Percentiles rank a stretch among this genome's conserved stretches.
phyloP scores from a whole-genome alignment of 2,329 filamentous ascomycete species.

The Penicillium glabrum region DNA sequence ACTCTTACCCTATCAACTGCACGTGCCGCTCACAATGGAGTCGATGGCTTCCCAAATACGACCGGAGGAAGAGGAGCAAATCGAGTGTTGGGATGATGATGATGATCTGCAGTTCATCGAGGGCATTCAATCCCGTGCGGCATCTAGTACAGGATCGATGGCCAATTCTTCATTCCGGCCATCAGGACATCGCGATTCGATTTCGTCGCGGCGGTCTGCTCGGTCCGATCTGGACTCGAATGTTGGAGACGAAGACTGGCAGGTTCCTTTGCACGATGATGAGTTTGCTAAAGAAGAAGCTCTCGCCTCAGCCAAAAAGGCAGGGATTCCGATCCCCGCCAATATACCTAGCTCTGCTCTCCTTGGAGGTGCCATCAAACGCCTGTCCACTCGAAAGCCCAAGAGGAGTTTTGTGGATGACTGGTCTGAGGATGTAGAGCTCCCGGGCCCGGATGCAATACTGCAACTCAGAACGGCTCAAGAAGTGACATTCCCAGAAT shows the following conservation, averaged over 20 bases:
- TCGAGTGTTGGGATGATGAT: conserved; percentile 54
- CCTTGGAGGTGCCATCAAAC: conserved; percentile 88
- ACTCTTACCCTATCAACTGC: not conserved
- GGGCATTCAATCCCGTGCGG: conserved; percentile 46
- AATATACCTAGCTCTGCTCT: conserved; percentile 87
- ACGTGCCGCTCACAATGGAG: conserved; percentile 35
- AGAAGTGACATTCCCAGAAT: conserved; percentile 64
- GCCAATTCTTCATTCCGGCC: conserved; percentile 44
- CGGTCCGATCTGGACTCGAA: conserved; percentile 78
- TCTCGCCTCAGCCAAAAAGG: conserved; percentile 80
- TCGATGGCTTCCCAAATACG: conserved; percentile 33
- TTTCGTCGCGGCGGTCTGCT: conserved; percentile 78
- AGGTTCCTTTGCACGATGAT: conserved; percentile 81
- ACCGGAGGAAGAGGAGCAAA: conserved; percentile 34
- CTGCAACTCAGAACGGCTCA: conserved; percentile 67
- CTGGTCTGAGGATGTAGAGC: conserved; percentile 76
- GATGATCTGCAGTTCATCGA: conserved; percentile 49
- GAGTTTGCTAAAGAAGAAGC: conserved; percentile 80
- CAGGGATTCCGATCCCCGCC: conserved; percentile 85
- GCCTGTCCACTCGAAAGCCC: conserved; percentile 73
- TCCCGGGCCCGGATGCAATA: conserved; percentile 57
- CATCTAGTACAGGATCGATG: conserved; percentile 47
- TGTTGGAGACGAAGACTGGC: conserved; percentile 79
- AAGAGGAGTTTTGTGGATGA: conserved; percentile 74
- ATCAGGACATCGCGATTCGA: conserved; percentile 65